A percentile compares a stretch with the other conserved stretches of the same genome.
Conservation (phyloP, 1,284 basidiomycete genomes). For the Lignosus rhinocerotis region DNA sequence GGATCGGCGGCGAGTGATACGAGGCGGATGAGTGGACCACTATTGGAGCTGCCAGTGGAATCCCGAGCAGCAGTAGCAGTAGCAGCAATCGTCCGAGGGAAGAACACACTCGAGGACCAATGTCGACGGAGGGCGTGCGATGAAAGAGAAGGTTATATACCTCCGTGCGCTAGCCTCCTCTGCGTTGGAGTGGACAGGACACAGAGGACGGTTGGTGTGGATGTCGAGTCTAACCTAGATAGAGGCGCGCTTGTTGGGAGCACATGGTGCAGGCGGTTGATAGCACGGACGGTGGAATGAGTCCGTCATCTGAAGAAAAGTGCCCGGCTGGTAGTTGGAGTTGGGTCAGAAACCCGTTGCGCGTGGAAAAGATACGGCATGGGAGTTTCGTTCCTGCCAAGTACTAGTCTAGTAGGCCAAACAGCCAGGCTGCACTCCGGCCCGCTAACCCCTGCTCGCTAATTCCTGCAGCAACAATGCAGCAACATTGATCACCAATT, state of each 20-base stretch:
- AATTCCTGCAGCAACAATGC: neutral
- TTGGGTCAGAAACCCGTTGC: neutral
- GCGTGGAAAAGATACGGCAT: neutral
- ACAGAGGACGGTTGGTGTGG: neutral
- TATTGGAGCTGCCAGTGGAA: neutral
- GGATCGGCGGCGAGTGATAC: neutral
- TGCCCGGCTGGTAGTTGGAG: neutral
- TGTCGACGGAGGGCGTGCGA: neutral
- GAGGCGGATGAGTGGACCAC: neutral
- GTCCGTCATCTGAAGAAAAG: neutral
- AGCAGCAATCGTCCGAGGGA: neutral
- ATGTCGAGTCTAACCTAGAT: neutral
- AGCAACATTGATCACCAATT: neutral
- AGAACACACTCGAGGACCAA: neutral
- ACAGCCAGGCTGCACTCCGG: neutral
- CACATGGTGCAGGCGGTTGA: conserved; percentile 3
- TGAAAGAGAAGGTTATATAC: neutral
- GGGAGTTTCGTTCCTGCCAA: neutral
- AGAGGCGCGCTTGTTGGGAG: neutral
- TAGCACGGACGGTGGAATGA: neutral
- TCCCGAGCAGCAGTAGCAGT: neutral
- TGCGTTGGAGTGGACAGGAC: no score
- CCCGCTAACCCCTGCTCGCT: neutral
- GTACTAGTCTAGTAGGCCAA: no score
- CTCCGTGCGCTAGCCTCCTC: neutral